Evolutionary conservation across 2,329 filamentous ascomycete species (phyloP), one percentile per base, ranked within the genome.

Genomic region (Alternaria gaisen): DNA sequence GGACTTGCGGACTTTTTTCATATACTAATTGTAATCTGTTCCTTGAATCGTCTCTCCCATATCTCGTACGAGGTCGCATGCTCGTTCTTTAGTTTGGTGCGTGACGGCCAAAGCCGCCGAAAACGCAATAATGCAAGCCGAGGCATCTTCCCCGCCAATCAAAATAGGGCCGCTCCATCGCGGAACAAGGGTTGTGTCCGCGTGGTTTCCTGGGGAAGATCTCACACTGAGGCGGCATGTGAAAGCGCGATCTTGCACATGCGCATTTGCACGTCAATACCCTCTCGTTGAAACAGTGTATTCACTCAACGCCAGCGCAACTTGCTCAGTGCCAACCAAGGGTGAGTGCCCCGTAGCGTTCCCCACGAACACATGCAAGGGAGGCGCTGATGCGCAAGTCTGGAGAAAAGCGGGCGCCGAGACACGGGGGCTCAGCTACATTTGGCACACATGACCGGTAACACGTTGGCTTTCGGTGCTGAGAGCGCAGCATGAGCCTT

Each of bases 111-210:
- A 41, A 41, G 38, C 18, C 38, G 38, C 38, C 18, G 18, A 41
- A 22, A 14, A 44, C 16, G 40, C 42, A 47, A 26, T 24, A 47
- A 28, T 32, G n/a, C 42, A 26, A 38, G 55, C 59, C 59, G 59
- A 61, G 46, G 46, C 32, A 50, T 50, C 46, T 50, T 50, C 46
- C 46, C 32, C 20, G 32, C 46, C 46, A 50, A 50, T 50, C 46
- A 50, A 20, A 32, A 50, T 18, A 30, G 32, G 30, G 32, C 46
- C 46, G 46, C 12, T 50, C 32, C 22, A 24, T 36, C 8, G 46
- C 32, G 46, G 34, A 38, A 34, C 46, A 50, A 50, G 46, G 32
- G 32, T 36, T 2, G 32, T 36, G 32, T 36, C 32, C 32, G 32
- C 18, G 32, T 48, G 30, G 46, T 48, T 50, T 24, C 30, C 30